A percentile compares a stretch with the other conserved stretches of the same genome.
phyloP scores from a whole-genome alignment of 2,329 filamentous ascomycete genomes.

The Trichoderma harzianum region DNA sequence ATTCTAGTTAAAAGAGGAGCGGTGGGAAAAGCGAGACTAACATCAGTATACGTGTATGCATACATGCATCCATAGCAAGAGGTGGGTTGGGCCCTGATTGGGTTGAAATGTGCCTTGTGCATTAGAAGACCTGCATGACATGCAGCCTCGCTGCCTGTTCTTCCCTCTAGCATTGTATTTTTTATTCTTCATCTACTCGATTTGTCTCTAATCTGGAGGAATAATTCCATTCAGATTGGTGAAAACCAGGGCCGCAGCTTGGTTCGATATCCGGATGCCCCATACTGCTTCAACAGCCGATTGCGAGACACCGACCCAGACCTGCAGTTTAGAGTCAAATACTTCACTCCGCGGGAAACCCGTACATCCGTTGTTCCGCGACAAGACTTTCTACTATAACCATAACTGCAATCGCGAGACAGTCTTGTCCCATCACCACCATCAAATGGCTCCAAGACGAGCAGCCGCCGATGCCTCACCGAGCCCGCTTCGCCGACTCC shows the following conservation, averaged over 20 bases:
- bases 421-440: background rate
- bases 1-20: background rate
- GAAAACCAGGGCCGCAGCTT: background rate
- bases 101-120: constrained; percentile 14
- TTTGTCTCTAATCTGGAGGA: background rate
- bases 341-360: background rate
- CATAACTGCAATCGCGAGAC: background rate
- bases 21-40: background rate
- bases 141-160: background rate
- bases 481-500: background rate
- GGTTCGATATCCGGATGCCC: background rate
- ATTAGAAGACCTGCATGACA: constrained; percentile 2
- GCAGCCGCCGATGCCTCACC: background rate
- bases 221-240: background rate
- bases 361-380: background rate
- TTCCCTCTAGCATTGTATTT: background rate
- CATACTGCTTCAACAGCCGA: background rate
- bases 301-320: background rate
- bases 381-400: background rate
- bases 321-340: background rate
- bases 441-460: constrained; percentile 4
- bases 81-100: constrained; percentile 10
- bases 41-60: background rate
- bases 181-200: background rate
- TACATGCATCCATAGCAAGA: background rate